These are phyloP conservation scores for Tolypocladium sp. DNA, from an alignment of 2,329 filamentous ascomycete genomes.

Conservation along the genomic window DNA sequence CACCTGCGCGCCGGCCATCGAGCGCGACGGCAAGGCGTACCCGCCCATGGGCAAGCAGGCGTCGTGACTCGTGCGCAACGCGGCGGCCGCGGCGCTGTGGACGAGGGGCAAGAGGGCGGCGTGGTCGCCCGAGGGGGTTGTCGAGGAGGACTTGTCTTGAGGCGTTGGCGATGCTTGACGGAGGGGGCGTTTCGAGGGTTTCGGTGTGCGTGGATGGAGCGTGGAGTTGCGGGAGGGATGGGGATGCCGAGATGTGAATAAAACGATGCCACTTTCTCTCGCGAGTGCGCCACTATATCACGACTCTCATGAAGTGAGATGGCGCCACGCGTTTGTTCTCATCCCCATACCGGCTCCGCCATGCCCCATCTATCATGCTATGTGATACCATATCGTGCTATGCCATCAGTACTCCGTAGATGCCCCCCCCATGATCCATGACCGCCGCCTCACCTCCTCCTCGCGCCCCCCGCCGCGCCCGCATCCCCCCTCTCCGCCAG, in stretches of 20 bases:
- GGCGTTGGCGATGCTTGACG: background rate
- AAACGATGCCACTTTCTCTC: background rate
- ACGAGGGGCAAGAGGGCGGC: slow-evolving; percentile 15
- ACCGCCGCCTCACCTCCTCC: slow-evolving; percentile 16
- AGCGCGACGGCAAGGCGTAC: slow-evolving; percentile 51
- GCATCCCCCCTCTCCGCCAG: slow-evolving; percentile 63
- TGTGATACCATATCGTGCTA: background rate
- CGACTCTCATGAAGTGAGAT: background rate
- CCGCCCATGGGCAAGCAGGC: slow-evolving; percentile 49
- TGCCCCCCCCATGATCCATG: background rate
- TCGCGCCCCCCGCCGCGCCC: slow-evolving; percentile 23
- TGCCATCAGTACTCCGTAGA: background rate
- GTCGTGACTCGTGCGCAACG: slow-evolving; percentile 25
- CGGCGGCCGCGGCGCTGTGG: slow-evolving; percentile 18
- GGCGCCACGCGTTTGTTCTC: background rate
- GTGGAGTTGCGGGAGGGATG: background rate
- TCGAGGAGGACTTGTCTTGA: slow-evolving; percentile 16
- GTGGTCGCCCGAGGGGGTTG: slow-evolving; percentile 19
- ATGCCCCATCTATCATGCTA: background rate
- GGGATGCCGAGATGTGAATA: background rate
- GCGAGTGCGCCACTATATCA: background rate
- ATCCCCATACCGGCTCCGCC: background rate
- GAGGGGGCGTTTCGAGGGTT: background rate
- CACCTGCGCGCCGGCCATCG: slow-evolving; percentile 54
- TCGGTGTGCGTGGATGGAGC: background rate